Evolutionary conservation across 768 basidiomycete species (phyloP).

Genomic region (Amanita exitialis): DNA sequence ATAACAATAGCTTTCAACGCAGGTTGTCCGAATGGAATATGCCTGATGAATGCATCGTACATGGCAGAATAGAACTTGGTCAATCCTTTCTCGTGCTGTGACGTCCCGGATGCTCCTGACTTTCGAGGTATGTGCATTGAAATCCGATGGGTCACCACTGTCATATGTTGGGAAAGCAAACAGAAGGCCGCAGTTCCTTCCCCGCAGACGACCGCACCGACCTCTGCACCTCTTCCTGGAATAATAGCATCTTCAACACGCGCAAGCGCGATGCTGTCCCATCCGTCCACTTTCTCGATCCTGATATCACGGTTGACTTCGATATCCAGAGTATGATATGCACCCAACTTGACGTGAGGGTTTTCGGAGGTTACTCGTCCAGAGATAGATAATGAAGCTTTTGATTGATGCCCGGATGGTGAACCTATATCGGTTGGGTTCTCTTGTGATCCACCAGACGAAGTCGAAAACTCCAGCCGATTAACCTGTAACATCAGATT

Average conservation of each 20-base stretch:
- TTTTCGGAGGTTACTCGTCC: slow-evolving; percentile 86
- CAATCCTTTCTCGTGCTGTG: slow-evolving; percentile 90
- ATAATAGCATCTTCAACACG: slow-evolving; percentile 82
- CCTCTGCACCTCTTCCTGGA: slow-evolving; percentile 93
- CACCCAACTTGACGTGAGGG: slow-evolving; percentile 81
- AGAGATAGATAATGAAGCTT: slow-evolving; percentile 71
- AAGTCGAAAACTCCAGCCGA: slow-evolving; percentile 73
- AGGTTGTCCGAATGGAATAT: slow-evolving; percentile 74
- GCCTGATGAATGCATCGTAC: slow-evolving; percentile 80
- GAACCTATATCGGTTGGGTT: slow-evolving; percentile 24
- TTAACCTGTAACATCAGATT: slow-evolving; percentile 78
- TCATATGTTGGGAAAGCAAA: slow-evolving; percentile 94
- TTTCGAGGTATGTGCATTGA: slow-evolving; percentile 88
- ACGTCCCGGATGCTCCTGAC: slow-evolving; percentile 67
- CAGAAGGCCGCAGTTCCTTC: slow-evolving; percentile 95
- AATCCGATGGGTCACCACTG: slow-evolving; percentile 83
- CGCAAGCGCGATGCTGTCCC: slow-evolving; percentile 84
- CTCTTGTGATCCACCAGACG: slow-evolving; percentile 42
- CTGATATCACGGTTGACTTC: slow-evolving; percentile 87
- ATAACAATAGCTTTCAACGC: slow-evolving; percentile 85
- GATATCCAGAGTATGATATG: slow-evolving; percentile 90
- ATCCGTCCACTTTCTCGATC: slow-evolving; percentile 78
- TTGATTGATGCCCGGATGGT: slow-evolving; percentile 20
- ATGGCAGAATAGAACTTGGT: slow-evolving; percentile 73
- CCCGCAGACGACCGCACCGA: slow-evolving; percentile 92